Percentiles rank a stretch among this genome's conserved stretches.
phyloP scores from a whole-genome alignment of 345 rosid species.

The Sapria himalayana region DNA sequence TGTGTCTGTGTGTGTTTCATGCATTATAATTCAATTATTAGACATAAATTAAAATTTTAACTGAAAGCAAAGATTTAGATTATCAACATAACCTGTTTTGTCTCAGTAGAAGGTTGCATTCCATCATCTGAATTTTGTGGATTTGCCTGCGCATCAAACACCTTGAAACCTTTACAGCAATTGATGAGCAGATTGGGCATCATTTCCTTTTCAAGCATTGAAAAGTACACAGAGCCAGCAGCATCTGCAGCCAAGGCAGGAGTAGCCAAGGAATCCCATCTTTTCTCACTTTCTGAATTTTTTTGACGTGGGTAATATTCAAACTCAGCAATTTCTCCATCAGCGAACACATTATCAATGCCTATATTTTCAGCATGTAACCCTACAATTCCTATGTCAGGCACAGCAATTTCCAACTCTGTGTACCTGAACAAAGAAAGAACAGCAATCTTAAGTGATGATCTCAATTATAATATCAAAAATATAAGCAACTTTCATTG shows the following conservation, averaged over 20 bases:
- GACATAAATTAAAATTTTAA: not conserved
- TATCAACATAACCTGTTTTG: slow-evolving; percentile 37
- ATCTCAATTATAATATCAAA: not conserved
- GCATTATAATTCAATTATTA: no score
- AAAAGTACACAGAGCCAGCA: slow-evolving; percentile 40
- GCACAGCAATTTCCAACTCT: slow-evolving; percentile 76
- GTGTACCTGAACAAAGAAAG: slow-evolving; percentile 31
- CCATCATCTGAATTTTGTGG: slow-evolving; percentile 31
- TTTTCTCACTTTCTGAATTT: slow-evolving; percentile 25
- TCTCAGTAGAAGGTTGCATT: slow-evolving; percentile 29
- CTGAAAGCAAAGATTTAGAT: not conserved
- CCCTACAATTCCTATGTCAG: slow-evolving; percentile 83
- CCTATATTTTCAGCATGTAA: slow-evolving; percentile 85
- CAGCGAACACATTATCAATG: slow-evolving; percentile 66
- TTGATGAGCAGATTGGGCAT: slow-evolving; percentile 65
- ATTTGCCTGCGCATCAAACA: slow-evolving; percentile 31
- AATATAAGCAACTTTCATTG: not conserved
- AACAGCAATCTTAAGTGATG: not conserved
- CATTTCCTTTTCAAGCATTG: slow-evolving; percentile 44
- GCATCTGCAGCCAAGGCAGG: slow-evolving; percentile 70
- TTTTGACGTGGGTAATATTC: slow-evolving; percentile 76
- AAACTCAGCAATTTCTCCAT: slow-evolving; percentile 74
- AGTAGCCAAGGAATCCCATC: slow-evolving; percentile 33
- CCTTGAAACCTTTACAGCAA: slow-evolving; percentile 80
- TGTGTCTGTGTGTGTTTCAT: no score